Evolutionary conservation across 768 basidiomycete genomes (phyloP).

Genomic region (Infundibulicybe gibba): DNA sequence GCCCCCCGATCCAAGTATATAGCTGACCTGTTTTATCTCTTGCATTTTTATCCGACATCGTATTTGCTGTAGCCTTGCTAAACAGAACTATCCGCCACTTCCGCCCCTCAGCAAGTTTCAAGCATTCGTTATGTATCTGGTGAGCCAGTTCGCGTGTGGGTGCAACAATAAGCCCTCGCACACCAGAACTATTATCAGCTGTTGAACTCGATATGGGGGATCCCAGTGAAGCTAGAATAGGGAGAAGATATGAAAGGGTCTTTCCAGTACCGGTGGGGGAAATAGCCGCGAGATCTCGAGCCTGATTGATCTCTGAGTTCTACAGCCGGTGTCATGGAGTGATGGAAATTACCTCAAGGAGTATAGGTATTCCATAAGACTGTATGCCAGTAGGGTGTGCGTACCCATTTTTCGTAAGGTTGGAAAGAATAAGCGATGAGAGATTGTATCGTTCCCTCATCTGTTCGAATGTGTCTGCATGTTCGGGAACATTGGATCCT

Average conservation of each 20-base stretch:
- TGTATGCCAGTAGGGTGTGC: slow-evolving; percentile 78
- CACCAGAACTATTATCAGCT: slow-evolving; percentile 47
- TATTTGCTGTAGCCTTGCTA: slow-evolving; percentile 86
- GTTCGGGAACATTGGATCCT: slow-evolving; percentile 64
- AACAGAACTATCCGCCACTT: slow-evolving; percentile 83
- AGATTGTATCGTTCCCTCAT: slow-evolving; percentile 57
- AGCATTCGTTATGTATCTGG: slow-evolving; percentile 90
- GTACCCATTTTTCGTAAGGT: slow-evolving; percentile 60
- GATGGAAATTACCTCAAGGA: slow-evolving; percentile 56
- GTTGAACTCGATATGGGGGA: slow-evolving; percentile 51
- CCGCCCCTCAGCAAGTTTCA: slow-evolving; percentile 75
- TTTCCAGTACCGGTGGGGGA: slow-evolving; percentile 98
- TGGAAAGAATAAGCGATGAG: slow-evolving; percentile 57
- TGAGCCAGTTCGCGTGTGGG: slow-evolving; percentile 96
- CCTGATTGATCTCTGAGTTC: slow-evolving; percentile 31
- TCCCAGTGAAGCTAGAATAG: slow-evolving; percentile 61
- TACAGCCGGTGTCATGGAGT: background rate
- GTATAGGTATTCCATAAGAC: slow-evolving; percentile 72
- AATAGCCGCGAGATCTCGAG: slow-evolving; percentile 86
- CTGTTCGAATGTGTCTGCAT: slow-evolving; percentile 54
- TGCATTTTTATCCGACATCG: slow-evolving; percentile 67
- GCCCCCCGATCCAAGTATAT: too few species aligned
- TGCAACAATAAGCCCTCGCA: slow-evolving; percentile 77
- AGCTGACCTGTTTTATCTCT: slow-evolving; percentile 73
- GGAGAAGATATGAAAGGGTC: slow-evolving; percentile 88